phyloP scores from a whole-genome alignment of 2,329 filamentous ascomycete species.

The Beauveria scarabaeidicola region DNA sequence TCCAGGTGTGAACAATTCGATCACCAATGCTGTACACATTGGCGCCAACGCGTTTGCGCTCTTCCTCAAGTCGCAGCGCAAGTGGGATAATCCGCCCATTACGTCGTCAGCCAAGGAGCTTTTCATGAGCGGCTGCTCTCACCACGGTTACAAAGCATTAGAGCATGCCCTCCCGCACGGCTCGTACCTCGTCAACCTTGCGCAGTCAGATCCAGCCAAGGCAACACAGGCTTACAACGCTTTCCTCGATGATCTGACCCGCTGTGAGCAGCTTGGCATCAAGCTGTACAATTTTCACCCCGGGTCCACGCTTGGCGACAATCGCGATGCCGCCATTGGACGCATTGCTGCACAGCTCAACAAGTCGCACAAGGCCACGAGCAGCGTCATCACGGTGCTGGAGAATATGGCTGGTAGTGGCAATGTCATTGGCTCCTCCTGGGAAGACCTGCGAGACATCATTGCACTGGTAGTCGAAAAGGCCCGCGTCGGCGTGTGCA shows the following conservation, averaged over 20 bases:
- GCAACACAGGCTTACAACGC: conserved; percentile 75
- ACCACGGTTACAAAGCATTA: conserved; percentile 62
- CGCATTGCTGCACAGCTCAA: conserved; percentile 81
- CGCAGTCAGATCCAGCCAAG: conserved; percentile 71
- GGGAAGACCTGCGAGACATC: conserved; percentile 79
- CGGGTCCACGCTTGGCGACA: conserved; percentile 65
- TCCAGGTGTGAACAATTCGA: conserved; percentile 77
- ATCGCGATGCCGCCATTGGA: conserved; percentile 59
- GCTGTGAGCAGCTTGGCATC: conserved; percentile 82
- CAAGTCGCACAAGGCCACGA: conserved; percentile 67
- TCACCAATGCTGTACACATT: conserved; percentile 69
- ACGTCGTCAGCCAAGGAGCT: conserved; percentile 55
- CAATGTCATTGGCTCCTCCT: conserved; percentile 76
- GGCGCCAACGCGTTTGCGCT: conserved; percentile 90
- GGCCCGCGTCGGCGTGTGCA: conserved; percentile 78
- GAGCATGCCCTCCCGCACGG: conserved; percentile 83
- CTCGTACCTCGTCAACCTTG: conserved; percentile 93
- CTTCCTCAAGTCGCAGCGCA: conserved; percentile 93
- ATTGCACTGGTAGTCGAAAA: conserved; percentile 76
- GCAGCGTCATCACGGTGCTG: conserved; percentile 69
- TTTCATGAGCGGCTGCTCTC: conserved; percentile 61
- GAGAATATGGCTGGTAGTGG: conserved; percentile 94
- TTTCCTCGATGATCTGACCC: conserved; percentile 79
- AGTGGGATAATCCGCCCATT: conserved; percentile 81
- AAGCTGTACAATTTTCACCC: conserved; percentile 97